These are phyloP conservation scores for Xylaria sp. DNA, from an alignment of 2,329 filamentous ascomycete genomes.

Conservation along the genomic window DNA sequence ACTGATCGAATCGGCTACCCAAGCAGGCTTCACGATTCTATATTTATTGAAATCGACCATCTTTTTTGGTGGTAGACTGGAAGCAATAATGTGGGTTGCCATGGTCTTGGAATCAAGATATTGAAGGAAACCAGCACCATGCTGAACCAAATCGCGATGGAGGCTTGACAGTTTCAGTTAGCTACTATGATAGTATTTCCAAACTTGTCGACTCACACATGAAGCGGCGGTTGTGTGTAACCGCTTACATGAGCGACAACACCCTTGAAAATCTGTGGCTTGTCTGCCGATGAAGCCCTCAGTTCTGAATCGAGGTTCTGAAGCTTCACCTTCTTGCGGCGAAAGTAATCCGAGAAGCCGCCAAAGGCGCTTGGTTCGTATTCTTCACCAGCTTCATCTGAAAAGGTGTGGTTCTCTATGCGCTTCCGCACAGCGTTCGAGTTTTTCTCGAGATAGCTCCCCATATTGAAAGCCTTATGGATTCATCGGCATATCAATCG, in stretches of 20 bases:
- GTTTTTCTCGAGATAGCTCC: constrained; percentile 70
- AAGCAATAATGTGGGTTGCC: constrained; percentile 95
- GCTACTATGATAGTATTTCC: neutral
- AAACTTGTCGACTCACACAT: constrained; percentile 64
- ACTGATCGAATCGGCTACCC: constrained; percentile 89
- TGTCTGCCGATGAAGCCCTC: constrained; percentile 73
- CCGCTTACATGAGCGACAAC: constrained; percentile 93
- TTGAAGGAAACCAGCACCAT: constrained; percentile 95
- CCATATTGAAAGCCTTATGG: constrained; percentile 58
- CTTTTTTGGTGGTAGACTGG: constrained; percentile 91
- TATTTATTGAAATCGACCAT: constrained; percentile 87
- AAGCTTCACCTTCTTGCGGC: constrained; percentile 95
- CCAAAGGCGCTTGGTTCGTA: constrained; percentile 89
- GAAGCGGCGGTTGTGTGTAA: constrained; percentile 93
- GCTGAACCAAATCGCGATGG: constrained; percentile 85
- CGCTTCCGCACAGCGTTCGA: constrained; percentile 71
- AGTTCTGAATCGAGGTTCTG: constrained; percentile 92
- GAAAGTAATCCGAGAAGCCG: constrained; percentile 90
- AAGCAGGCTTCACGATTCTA: constrained; percentile 92
- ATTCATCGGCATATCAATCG: constrained; percentile 24
- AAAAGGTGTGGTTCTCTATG: constrained; percentile 75
- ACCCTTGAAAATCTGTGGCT: constrained; percentile 88
- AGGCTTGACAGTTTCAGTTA: constrained; percentile 58
- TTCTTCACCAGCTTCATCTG: constrained; percentile 87
- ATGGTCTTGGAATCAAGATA: constrained; percentile 95